phyloP scores from a whole-genome alignment of 1,284 basidiomycete species.

The Fomitopsis schrenkii region DNA sequence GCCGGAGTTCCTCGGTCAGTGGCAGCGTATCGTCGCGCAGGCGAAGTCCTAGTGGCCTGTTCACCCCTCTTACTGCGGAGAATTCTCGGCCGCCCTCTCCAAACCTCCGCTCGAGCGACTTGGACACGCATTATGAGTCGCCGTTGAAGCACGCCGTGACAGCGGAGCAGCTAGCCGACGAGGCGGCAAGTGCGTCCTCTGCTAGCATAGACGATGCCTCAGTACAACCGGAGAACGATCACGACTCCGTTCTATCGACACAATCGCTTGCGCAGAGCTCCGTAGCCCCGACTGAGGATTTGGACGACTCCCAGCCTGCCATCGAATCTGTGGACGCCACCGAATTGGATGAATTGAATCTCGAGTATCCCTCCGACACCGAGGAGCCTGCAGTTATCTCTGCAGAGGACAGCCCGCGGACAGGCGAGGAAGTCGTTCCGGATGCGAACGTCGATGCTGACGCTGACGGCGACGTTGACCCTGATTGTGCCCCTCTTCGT shows the following conservation, averaged over 20 bases:
- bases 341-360: slow-evolving; percentile 1
- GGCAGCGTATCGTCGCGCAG: slow-evolving; percentile 7
- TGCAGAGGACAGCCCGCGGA: background rate
- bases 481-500: slow-evolving; percentile 21
- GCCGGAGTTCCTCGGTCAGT: slow-evolving; percentile 7
- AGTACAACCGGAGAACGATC: background rate
- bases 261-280: background rate
- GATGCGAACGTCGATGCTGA: slow-evolving; percentile 9
- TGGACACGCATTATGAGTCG: background rate
- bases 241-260: background rate
- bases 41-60: slow-evolving; percentile 25
- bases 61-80: slow-evolving; percentile 25
- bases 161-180: background rate
- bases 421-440: background rate
- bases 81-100: slow-evolving; percentile 16
- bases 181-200: background rate
- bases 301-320: background rate
- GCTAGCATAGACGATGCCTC: background rate
- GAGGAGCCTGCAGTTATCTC: background rate
- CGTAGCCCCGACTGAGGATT: background rate
- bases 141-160: slow-evolving; percentile 1
- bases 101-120: background rate
- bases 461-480: slow-evolving; percentile 21
- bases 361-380: slow-evolving; percentile 4
- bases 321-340: background rate